phyloP scores from a whole-genome alignment of 2,329 filamentous ascomycete species.

The Grosmannia clavigera region DNA sequence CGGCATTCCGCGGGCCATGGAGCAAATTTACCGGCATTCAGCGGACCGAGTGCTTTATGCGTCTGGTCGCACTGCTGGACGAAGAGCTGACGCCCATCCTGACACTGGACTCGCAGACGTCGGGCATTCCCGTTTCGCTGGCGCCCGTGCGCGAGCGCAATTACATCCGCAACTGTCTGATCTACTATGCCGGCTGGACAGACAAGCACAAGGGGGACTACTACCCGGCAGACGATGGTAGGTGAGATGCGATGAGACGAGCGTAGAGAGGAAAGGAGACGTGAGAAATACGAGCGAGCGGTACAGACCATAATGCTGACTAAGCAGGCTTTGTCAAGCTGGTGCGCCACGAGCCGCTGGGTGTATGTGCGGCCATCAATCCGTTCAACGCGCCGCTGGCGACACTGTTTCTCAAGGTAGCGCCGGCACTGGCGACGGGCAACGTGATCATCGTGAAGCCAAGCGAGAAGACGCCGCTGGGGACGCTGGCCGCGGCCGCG shows the following conservation, averaged over 20 bases:
- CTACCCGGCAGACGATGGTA: conserved; percentile 21
- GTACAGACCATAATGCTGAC: too few species aligned
- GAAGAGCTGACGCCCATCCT: not conserved
- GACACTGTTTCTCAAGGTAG: conserved; percentile 23
- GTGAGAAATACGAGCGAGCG: too few species aligned
- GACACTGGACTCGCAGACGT: conserved; percentile 39
- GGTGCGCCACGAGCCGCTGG: conserved; percentile 21
- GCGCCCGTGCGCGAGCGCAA: conserved; percentile 25
- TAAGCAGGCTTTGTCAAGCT: conserved; percentile 19
- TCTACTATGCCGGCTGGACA: conserved; percentile 21
- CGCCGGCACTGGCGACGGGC: conserved; percentile 26
- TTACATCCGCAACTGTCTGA: conserved; percentile 26
- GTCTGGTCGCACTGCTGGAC: not conserved
- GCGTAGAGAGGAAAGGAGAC: not conserved
- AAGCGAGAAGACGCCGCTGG: conserved; percentile 28
- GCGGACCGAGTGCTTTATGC: not conserved
- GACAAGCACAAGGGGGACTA: conserved; percentile 24
- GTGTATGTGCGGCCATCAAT: conserved; percentile 18
- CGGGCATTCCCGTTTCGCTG: conserved; percentile 2
- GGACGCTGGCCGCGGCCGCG: conserved; percentile 21
- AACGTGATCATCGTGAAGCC: conserved; percentile 31
- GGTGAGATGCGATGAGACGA: conserved; percentile 7
- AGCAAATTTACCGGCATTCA: not conserved
- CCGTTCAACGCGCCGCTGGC: conserved; percentile 16
- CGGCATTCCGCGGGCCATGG: not conserved